Base-by-base conservation (phyloP, 768 basidiomycete species). In the Tricholoma sp. region DNA sequence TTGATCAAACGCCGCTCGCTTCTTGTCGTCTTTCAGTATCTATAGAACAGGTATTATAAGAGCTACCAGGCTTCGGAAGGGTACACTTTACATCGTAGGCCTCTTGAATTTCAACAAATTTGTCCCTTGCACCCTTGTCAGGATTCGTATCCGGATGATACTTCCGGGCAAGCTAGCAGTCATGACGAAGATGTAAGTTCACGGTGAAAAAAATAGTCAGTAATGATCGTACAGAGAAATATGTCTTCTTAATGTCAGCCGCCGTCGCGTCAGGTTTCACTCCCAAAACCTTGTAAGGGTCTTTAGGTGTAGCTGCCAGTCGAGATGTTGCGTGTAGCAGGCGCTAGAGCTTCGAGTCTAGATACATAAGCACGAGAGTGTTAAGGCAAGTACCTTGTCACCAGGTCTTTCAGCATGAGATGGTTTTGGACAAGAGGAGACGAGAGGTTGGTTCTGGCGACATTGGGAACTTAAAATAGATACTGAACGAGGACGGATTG, bases 141-240 rank as follows among this genome's bases (percentile, higher is more conserved):
- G 93, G 89, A 73, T 94, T 98, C 11, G 94, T 94, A 67, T 99
- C 97, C 0, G 97, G 97, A 71, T 99, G 97, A 67, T 89, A 97
- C 78, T 98, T 96, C 59, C 96, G 90, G 16, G 97, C 97, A 61
- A 99, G 88, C 96, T 97, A 67, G 32, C 61, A 34, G 55, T 59
- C 0, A 49, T 16, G 14, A n/a, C 2, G 16, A 14, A 56, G 54
- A 64, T 64, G 59, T 55, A 56, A 62, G 31, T 52, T 3, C 50
- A 58, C 22, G 29, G n/a, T 39, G 27, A 29, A 37, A 27, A 53
- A 37, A 12, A 57, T 27, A 24, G 6, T 37, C 55, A 27, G 50
- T 24, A 53, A 56, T 59, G 64, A 19, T 71, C 91, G 66, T 70
- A 97, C 96, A 68, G 90, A 80, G 72, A 98, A 99, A 73, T 99